Conservation (phyloP, 306 rosid genomes). For the Quillaja saponaria region DNA sequence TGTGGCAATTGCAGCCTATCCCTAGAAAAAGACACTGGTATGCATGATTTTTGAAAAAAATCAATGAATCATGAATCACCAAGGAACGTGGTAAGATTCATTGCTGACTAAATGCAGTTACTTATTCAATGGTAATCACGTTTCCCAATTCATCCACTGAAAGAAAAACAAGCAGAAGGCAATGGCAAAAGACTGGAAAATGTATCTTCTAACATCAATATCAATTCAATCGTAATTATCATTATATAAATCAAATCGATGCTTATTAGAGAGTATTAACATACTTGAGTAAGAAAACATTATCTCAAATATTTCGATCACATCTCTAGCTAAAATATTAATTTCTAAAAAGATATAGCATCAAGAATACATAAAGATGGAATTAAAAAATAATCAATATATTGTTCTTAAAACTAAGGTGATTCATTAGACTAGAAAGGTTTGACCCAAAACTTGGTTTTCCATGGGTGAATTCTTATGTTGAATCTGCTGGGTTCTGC, state of each 20-base stretch:
- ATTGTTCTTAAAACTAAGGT: conserved; percentile 31
- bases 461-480: background rate
- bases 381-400: no score
- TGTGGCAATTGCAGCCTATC: no score
- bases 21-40: no score
- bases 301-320: conserved; percentile 38
- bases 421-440: conserved; percentile 10
- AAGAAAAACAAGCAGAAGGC: background rate
- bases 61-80: no score
- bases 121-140: background rate
- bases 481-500: conserved; percentile 45
- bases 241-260: background rate
- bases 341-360: conserved; percentile 16
- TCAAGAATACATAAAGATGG: conserved; percentile 23
- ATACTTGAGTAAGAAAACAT: conserved; percentile 21
- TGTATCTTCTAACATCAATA: background rate
- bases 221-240: background rate
- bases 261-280: background rate
- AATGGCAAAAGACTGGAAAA: background rate
- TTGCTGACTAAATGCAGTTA: no score
- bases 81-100: background rate
- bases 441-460: conserved; percentile 24
- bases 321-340: conserved; percentile 33
- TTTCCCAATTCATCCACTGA: background rate
- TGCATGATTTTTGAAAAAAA: background rate